Evolutionary conservation across 345 rosid genomes (phyloP), one percentile per base, ranked within the genome.

Genomic region (Gossypium stocksii): DNA sequence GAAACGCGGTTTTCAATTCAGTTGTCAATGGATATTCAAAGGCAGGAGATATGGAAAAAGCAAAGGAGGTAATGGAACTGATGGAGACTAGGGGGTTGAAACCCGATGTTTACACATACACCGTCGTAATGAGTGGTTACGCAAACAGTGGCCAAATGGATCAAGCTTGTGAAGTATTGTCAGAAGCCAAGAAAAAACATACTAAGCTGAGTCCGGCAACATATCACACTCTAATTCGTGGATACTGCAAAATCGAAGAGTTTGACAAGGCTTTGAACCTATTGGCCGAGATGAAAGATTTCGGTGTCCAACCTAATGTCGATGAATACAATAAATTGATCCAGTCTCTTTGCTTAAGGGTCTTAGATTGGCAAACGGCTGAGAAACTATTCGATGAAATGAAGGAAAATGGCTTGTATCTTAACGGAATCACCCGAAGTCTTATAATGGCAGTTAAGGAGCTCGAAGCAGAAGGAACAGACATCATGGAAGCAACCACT

Each of bases 291-390:
- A 92, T 94, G 97, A 84, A 85, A 82, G 74, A 78, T 20, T 86
- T 63, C 11, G 97, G 92, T 3, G 90, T 90, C 66, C 71, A 81
- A 57, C 89, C 93, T 68, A 87, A 82, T 73, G 85, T 71, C 12
- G 97, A 92, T 60, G 98, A 90, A 78, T 94, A 92, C 78, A 88
- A 62, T 60, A 92, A 94, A 83, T 73, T 94, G 82, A 90, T 94
- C 46, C 94, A 89, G 60, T 90, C 97, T 22, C 90, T 87, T 52
- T 89, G 97, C 82, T 80, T 94, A 65, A 90, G 84, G 88, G 89
- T 92, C 1, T 73, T 90, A 74, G 94, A 94, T 77, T 90, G 93
- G 94, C 80, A 77, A 74, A 86, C 77, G 53, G 90, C 93, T 3
- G 97, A 94, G 84, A 80, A 86, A 81, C 83, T 94, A 74, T 73